Percentiles rank a stretch among this genome's conserved stretches.
These are phyloP conservation scores for Alternaria longipes DNA, from an alignment of 2,329 filamentous ascomycete species.

Conservation along the genomic window DNA sequence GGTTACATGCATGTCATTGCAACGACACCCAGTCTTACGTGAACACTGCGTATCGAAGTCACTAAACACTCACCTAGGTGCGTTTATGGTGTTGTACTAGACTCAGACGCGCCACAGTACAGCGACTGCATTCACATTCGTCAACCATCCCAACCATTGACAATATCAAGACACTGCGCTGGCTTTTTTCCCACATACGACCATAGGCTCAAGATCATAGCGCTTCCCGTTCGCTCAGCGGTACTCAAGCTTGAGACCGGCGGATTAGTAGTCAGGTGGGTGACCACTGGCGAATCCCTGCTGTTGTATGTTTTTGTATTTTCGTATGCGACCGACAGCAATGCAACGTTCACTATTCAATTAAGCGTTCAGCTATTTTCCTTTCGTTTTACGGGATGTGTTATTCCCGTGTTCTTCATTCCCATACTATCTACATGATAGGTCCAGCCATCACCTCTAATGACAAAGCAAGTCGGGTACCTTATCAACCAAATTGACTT, in stretches of 20 bases:
- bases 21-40: conserved; percentile 5
- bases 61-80: background rate
- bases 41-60: background rate
- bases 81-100: background rate
- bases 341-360: background rate
- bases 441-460: background rate
- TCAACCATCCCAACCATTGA: background rate
- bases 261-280: conserved; percentile 18
- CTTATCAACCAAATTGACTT: background rate
- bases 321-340: background rate
- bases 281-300: conserved; percentile 17
- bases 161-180: background rate
- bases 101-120: background rate
- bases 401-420: background rate
- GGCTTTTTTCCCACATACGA: conserved; percentile 7
- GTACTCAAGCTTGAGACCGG: conserved; percentile 11
- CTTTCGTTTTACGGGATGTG: background rate
- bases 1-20: conserved; percentile 15
- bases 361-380: background rate
- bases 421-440: background rate
- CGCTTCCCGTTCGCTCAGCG: conserved; percentile 18
- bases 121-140: background rate
- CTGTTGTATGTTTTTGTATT: conserved; percentile 20
- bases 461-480: background rate
- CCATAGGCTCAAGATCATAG: conserved; percentile 9